Conservation (phyloP, 192 early-diverging fungal species). For the Gonapodya prolifera region DNA sequence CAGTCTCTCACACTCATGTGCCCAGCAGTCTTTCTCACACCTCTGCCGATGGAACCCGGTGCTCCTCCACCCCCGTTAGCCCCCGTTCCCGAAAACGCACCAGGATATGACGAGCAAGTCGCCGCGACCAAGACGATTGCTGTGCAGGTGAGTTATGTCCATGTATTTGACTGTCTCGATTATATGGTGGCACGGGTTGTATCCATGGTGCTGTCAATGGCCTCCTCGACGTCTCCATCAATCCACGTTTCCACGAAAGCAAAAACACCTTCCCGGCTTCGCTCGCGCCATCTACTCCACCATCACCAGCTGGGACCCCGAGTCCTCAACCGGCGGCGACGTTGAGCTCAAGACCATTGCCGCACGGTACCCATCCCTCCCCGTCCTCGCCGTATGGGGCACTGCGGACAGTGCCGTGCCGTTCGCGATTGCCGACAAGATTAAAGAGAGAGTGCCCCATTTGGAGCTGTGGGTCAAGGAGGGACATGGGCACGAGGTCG, state of each 20-base stretch:
- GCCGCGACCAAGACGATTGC: not conserved
- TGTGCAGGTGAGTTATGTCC: not conserved
- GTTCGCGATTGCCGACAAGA: not conserved
- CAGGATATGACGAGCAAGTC: not conserved
- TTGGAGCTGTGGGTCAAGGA: not conserved
- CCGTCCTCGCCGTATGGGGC: not conserved
- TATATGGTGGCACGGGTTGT: not conserved
- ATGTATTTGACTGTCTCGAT: not conserved
- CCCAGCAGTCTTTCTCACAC: not conserved
- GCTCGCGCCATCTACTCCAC: not conserved
- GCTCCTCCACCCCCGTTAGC: not conserved
- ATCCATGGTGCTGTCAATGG: not conserved
- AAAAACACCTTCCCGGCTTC: not conserved
- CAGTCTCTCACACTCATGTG: not conserved
- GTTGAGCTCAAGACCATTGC: not conserved
- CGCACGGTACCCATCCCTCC: not conserved
- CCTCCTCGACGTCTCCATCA: no score
- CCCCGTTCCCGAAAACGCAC: not conserved
- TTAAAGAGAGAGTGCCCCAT: not conserved
- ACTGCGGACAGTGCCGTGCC: not conserved
- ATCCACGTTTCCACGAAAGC: no score
- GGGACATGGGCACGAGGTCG: not conserved
- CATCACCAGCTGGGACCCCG: not conserved
- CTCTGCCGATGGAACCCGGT: not conserved
- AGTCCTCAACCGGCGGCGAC: not conserved